phyloP scores from a whole-genome alignment of 192 early-diverging fungal genomes.

The Lunasporangiospora selenospora region DNA sequence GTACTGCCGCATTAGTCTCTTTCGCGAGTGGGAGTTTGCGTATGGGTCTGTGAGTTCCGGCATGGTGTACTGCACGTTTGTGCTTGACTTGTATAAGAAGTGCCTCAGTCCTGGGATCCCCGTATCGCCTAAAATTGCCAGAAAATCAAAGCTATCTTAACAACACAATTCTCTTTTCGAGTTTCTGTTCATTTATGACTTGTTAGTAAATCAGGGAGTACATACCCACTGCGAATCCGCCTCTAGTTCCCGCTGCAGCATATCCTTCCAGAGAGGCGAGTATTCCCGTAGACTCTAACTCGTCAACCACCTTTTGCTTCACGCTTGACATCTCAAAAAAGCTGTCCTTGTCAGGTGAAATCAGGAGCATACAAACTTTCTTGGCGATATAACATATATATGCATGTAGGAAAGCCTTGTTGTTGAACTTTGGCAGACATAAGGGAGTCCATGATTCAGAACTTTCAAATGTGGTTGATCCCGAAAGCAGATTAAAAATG shows the following conservation, averaged over 20 bases:
- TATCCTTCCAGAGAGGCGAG: conserved; percentile 22
- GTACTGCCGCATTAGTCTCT: conserved; percentile 52
- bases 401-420: conserved; percentile 85
- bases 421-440: conserved; percentile 92
- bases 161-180: conserved; percentile 35
- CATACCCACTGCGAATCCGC: conserved; percentile 43
- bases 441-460: conserved; percentile 95
- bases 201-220: background rate
- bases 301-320: conserved; percentile 69
- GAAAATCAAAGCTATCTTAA: background rate
- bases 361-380: conserved; percentile 75
- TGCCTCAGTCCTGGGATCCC: conserved; percentile 74
- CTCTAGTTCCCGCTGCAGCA: conserved; percentile 30
- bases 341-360: conserved; percentile 82
- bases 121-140: conserved; percentile 53
- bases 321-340: conserved; percentile 83
- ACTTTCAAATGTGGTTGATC: conserved; percentile 75
- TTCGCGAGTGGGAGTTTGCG: conserved; percentile 54
- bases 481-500: conserved; percentile 80
- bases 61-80: conserved; percentile 70
- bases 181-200: conserved; percentile 45
- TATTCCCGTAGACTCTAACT: conserved; percentile 36
- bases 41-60: conserved; percentile 67
- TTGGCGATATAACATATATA: conserved; percentile 84
- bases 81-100: conserved; percentile 73